Conservation (phyloP, 2,329 filamentous ascomycete genomes). For the Calonectria fujianensis region DNA sequence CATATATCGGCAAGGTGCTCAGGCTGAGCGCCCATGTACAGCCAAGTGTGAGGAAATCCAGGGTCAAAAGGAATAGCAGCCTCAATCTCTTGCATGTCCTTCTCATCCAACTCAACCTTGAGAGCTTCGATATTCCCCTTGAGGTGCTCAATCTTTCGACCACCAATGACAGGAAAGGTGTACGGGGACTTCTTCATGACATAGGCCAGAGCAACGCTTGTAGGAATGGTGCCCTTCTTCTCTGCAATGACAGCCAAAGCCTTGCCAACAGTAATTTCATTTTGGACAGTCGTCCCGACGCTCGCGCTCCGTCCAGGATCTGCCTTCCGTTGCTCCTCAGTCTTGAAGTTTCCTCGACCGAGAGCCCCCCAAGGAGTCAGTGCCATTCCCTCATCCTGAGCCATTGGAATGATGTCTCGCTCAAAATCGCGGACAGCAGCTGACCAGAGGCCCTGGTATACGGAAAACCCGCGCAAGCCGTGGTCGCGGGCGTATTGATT, state of each 20-base stretch:
- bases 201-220: constrained; percentile 21
- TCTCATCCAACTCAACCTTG: not conserved
- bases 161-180: constrained; percentile 28
- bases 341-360: constrained; percentile 63
- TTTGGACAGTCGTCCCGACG: not conserved
- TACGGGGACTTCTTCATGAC: constrained; percentile 23
- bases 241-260: constrained; percentile 6
- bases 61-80: constrained; percentile 8
- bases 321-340: constrained; percentile 34
- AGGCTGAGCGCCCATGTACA: constrained; percentile 13
- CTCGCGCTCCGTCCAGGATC: not conserved
- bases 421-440: constrained; percentile 52
- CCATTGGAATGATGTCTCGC: constrained; percentile 56
- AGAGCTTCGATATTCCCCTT: constrained; percentile 23
- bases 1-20: not conserved
- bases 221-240: not conserved
- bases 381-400: constrained; percentile 59
- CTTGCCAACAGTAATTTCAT: not conserved
- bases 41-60: constrained; percentile 24
- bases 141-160: constrained; percentile 20
- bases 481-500: constrained; percentile 54
- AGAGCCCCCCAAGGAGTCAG: constrained; percentile 71
- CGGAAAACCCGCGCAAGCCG: constrained; percentile 50
- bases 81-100: constrained; percentile 17
- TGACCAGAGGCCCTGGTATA: constrained; percentile 56